Percentiles rank a stretch among this genome's conserved stretches.
These are phyloP conservation scores for Hypoxylon sp. DNA, from an alignment of 2,329 filamentous ascomycete genomes.

Conservation along the genomic window DNA sequence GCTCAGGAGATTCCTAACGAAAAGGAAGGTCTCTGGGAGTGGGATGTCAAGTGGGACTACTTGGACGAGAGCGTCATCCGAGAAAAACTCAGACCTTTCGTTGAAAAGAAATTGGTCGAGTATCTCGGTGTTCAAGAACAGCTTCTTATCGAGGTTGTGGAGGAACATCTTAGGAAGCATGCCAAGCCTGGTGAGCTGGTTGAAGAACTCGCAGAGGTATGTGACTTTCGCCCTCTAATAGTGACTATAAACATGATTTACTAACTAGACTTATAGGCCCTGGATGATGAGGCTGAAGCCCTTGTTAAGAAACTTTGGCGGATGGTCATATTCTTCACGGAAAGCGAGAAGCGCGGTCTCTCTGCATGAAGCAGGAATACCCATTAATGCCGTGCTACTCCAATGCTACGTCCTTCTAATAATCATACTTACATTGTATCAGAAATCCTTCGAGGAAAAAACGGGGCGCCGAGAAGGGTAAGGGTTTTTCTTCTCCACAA, in stretches of 20 bases:
- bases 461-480: conserved; percentile 6
- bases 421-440: conserved; percentile 12
- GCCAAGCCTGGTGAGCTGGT: conserved; percentile 84
- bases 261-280: conserved; percentile 69
- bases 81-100: conserved; percentile 92
- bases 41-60: conserved; percentile 92
- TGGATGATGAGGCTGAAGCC: conserved; percentile 95
- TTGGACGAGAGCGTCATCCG: conserved; percentile 85
- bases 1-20: conserved; percentile 92
- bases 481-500: not conserved
- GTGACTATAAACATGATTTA: conserved; percentile 15
- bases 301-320: conserved; percentile 98
- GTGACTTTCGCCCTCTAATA: conserved; percentile 53
- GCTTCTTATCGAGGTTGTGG: conserved; percentile 91
- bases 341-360: conserved; percentile 91
- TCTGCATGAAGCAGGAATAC: conserved; percentile 67
- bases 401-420: conserved; percentile 5
- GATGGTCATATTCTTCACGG: conserved; percentile 98
- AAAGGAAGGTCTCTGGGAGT: conserved; percentile 89
- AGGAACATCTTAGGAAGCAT: conserved; percentile 85
- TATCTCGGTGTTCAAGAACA: conserved; percentile 97
- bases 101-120: conserved; percentile 98
- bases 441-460: not conserved
- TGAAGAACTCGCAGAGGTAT: conserved; percentile 85
- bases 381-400: not conserved